A percentile compares a stretch with the other conserved stretches of the same genome.
These are phyloP conservation scores for Penicillium corylophilum DNA, from an alignment of 2,329 filamentous ascomycete species.

Conservation along the genomic window DNA sequence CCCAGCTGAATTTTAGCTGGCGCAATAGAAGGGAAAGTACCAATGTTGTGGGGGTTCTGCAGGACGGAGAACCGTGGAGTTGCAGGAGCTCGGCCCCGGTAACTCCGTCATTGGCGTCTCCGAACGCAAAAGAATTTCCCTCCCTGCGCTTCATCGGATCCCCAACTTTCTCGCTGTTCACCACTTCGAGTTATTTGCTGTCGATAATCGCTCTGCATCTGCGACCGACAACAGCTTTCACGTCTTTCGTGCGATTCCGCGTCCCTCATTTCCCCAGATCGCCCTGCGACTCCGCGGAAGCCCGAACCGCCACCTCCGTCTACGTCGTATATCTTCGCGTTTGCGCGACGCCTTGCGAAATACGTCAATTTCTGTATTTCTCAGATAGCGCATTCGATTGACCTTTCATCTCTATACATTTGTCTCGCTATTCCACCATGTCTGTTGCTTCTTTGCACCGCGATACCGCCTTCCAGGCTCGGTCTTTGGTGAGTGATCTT, in stretches of 20 bases:
- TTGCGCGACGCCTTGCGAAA: slow-evolving; percentile 1
- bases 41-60: background rate
- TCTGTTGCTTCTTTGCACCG: slow-evolving; percentile 43
- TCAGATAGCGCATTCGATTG: background rate
- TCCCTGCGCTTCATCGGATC: slow-evolving; percentile 19
- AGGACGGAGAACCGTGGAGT: slow-evolving; percentile 10
- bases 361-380: background rate
- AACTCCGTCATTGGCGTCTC: slow-evolving; percentile 39
- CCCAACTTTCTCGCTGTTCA: slow-evolving; percentile 1
- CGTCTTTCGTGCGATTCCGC: background rate
- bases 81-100: slow-evolving; percentile 32
- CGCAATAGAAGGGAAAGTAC: background rate
- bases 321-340: slow-evolving; percentile 1
- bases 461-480: slow-evolving; percentile 48
- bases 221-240: background rate
- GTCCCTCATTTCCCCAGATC: background rate
- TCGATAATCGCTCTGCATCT: background rate
- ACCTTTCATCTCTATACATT: slow-evolving; percentile 6
- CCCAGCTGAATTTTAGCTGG: background rate
- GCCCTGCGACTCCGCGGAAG: slow-evolving; percentile 1
- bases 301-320: slow-evolving; percentile 18
- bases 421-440: slow-evolving; percentile 32
- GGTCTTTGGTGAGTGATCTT: slow-evolving; percentile 43
- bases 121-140: slow-evolving; percentile 40
- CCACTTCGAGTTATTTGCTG: background rate